Percentiles rank a stretch among this genome's conserved stretches.
Evolutionary conservation across 1,284 basidiomycete genomes (phyloP).

Genomic region (Ustilago lituana): DNA sequence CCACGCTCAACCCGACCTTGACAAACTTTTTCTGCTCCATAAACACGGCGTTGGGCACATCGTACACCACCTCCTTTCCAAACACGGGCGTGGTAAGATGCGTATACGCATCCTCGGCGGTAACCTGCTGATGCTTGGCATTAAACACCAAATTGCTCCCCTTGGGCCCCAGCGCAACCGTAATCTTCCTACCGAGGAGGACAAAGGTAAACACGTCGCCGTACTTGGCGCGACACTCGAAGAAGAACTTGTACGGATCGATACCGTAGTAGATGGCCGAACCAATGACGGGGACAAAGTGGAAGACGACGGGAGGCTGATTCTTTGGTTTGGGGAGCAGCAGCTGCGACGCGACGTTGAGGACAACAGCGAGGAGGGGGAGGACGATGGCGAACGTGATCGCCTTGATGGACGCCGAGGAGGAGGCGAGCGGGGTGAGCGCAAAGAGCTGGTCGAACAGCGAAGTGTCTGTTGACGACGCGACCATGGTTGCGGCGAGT

Average conservation of each 20-base stretch:
- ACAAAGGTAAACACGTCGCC: conserved; percentile 82
- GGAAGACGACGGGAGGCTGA: conserved; percentile 80
- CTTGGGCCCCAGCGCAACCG: conserved; percentile 88
- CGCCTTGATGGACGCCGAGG: conserved; percentile 20
- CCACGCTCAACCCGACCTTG: conserved; percentile 84
- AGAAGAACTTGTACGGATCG: conserved; percentile 81
- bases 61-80: conserved; percentile 97
- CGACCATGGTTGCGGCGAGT: conserved; percentile 5
- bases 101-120: conserved; percentile 95
- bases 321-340: conserved; percentile 50
- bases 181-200: conserved; percentile 86
- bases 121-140: conserved; percentile 89
- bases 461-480: too few relatives aligned
- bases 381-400: conserved; percentile 18
- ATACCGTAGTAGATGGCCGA: conserved; percentile 79
- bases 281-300: conserved; percentile 79
- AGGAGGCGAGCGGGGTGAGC: conserved; percentile 28
- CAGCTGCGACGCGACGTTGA: conserved; percentile 72
- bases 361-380: conserved; percentile 67
- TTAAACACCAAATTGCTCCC: conserved; percentile 95
- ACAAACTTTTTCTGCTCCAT: conserved; percentile 99
- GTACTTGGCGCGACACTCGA: conserved; percentile 79
- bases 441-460: conserved; percentile 35
- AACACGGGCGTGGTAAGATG: conserved; percentile 72
- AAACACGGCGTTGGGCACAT: conserved; percentile 92